Evolutionary conservation across 176 grass and related monocot genomes (phyloP).

Genomic region (Aechmea fasciata): DNA sequence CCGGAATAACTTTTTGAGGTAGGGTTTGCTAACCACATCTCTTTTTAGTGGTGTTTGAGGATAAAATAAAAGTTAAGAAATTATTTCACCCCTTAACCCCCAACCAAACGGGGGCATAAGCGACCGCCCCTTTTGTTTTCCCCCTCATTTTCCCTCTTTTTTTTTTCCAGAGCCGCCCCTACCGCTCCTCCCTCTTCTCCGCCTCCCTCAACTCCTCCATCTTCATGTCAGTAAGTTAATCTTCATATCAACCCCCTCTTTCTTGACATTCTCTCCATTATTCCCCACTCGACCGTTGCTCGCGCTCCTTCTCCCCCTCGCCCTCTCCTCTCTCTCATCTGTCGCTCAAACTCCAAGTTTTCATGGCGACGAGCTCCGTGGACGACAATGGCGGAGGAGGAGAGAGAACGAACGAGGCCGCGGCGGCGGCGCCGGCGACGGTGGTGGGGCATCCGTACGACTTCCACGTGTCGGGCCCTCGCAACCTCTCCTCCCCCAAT

Average conservation of each 20-base stretch:
- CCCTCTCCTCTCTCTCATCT: neutral
- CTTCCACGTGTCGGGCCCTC: slow-evolving; percentile 69
- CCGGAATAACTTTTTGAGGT: no score
- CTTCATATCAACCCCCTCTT: slow-evolving; percentile 5
- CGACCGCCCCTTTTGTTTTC: no score
- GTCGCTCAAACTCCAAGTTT: neutral
- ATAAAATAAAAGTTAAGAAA: no score
- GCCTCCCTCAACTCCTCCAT: no score
- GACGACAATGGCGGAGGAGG: slow-evolving; percentile 15
- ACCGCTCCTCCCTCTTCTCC: no score
- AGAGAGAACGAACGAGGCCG: neutral
- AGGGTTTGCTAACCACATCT: no score
- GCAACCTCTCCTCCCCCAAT: slow-evolving; percentile 62
- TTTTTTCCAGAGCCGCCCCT: no score
- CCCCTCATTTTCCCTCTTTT: no score
- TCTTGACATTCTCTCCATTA: neutral
- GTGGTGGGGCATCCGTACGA: slow-evolving; percentile 62
- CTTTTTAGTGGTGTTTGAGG: no score
- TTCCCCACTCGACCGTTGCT: slow-evolving; percentile 28
- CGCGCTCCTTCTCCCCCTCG: slow-evolving; percentile 8
- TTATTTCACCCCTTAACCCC: no score
- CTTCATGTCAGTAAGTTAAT: no score
- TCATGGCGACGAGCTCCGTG: neutral
- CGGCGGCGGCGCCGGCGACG: slow-evolving; percentile 15
- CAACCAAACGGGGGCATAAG: no score